phyloP scores from a whole-genome alignment of 2,329 filamentous ascomycete species.

The Ciborinia camelliae region DNA sequence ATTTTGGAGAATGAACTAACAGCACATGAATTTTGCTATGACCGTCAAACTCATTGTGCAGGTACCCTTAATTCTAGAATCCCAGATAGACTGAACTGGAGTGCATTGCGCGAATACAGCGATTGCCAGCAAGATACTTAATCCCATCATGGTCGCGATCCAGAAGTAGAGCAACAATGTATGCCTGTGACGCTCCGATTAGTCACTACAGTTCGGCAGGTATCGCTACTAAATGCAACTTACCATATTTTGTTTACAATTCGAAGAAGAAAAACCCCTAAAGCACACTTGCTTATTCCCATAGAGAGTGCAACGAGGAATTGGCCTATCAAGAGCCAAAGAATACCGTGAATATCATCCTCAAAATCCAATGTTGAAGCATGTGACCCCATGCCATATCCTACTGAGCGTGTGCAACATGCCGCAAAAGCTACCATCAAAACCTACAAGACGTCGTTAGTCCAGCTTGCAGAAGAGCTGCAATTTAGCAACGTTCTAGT shows the following conservation, averaged over 20 bases:
- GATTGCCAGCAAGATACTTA: conserved; percentile 1
- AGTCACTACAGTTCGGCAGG: neutral
- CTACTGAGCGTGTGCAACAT: neutral
- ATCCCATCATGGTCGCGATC: neutral
- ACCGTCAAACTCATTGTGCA: conserved; percentile 4
- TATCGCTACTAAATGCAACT: neutral
- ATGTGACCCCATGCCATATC: conserved; percentile 11
- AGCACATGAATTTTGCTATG: conserved; percentile 13
- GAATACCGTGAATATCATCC: neutral
- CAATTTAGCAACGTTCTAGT: neutral
- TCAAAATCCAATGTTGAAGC: neutral
- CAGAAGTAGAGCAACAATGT: conserved; percentile 9
- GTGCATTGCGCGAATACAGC: conserved; percentile 6
- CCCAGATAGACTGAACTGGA: conserved; percentile 7
- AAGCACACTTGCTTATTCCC: conserved; percentile 17
- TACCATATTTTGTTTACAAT: conserved; percentile 13
- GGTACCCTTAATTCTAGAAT: neutral
- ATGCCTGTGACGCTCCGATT: neutral
- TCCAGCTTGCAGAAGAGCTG: neutral
- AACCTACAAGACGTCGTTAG: neutral
- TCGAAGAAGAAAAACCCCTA: conserved; percentile 8
- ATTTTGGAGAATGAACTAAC: neutral
- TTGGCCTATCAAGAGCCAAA: conserved; percentile 15
- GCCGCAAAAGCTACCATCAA: conserved; percentile 5
- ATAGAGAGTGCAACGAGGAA: conserved; percentile 8